Base-by-base conservation (phyloP, 1,284 basidiomycete genomes). In the Rhodotorula sp. region DNA sequence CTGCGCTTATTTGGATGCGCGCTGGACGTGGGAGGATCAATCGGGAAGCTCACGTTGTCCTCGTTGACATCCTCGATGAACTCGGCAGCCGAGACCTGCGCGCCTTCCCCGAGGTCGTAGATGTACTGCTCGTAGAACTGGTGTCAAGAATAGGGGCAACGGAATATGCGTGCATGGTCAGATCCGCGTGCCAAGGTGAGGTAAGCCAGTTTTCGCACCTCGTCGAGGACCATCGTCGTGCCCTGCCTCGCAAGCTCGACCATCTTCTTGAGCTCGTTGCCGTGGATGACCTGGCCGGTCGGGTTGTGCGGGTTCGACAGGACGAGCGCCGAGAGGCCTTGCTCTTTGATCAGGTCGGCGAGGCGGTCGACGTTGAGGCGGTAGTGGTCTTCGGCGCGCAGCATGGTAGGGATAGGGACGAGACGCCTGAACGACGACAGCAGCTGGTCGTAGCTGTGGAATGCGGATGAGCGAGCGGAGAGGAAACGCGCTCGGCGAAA, bases 221-320 rank as follows among this genome's bases (percentile, higher is more conserved):
- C 93, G 80, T 96, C 92, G 48, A 96, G 86, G 74, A 97, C 88
- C 61, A 95, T 79, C 12, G 93, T 96, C 7, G 90, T 91, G 8
- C 83, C 82, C 85, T 87, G 74, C 54, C 87, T 85, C 62, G 88
- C 86, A 50, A 94, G 83, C 12, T 85, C 80, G 12, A 95, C 92
- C 17, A 97, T 87, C 60, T 90, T 87, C 77, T 90, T 87, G 68
- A 97, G 86, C 21, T 95, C 90, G 21, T 91, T 84, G 21, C 91
- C 93, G 74, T 77, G 66, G 56, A 79, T 77, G 27, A 79, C 62
- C 23, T 71, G 68, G 0, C 68, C 66, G 1, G 94, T 97, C 2
- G 94, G 92, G 79, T 95, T 95, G 69, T 93, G 88, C 19, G 92
- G 92, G 81, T 97, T 97, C 25, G 91, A 93, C 1, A 92, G 90